phyloP scores from a whole-genome alignment of 75 land plant species.

The Ceratopteris richardii region DNA sequence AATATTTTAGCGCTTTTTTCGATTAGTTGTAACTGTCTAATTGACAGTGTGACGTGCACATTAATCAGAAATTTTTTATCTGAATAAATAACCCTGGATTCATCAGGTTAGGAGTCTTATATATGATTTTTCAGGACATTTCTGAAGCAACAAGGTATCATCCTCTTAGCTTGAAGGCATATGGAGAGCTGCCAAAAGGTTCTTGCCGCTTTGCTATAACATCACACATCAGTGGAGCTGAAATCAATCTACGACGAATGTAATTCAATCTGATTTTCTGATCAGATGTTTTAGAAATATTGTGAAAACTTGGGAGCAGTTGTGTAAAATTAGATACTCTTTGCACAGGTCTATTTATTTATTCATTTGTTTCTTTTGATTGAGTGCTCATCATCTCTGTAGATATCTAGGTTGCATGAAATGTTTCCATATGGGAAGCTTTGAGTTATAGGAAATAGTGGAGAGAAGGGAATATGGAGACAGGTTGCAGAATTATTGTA shows the following conservation, averaged over 20 bases:
- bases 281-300: too few relatives aligned
- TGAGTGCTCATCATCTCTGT: too few relatives aligned
- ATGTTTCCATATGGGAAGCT: background rate
- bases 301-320: too few relatives aligned
- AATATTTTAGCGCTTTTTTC: background rate
- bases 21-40: background rate
- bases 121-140: slow-evolving; percentile 57
- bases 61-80: too few relatives aligned
- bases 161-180: slow-evolving; percentile 26
- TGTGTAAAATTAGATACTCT: too few relatives aligned
- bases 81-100: too few relatives aligned
- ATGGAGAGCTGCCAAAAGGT: slow-evolving; percentile 28
- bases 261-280: slow-evolving; percentile 24
- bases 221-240: slow-evolving; percentile 34
- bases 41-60: background rate
- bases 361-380: too few relatives aligned
- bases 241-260: slow-evolving; percentile 42
- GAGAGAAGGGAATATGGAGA: too few relatives aligned
- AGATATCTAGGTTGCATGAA: too few relatives aligned
- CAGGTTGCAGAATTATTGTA: background rate
- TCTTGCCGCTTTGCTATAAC: slow-evolving; percentile 31
- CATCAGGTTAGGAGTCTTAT: too few relatives aligned
- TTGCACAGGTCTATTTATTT: too few relatives aligned
- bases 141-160: slow-evolving; percentile 76
- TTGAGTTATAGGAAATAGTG: background rate